Conservation (phyloP, 805 yeast species). For the Pichia ethanolica region DNA sequence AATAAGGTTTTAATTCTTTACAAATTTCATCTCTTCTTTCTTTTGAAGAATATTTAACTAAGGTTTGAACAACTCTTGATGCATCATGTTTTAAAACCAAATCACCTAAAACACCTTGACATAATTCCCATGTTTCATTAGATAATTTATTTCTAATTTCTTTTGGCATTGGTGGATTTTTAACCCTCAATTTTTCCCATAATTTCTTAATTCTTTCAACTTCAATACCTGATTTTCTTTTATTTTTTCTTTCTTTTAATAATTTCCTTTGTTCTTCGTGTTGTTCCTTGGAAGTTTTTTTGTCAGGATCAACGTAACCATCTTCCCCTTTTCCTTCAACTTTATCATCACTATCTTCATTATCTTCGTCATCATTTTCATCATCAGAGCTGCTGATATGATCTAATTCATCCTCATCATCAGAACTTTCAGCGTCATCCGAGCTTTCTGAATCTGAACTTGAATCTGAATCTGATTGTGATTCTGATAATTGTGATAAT, state of each 20-base stretch:
- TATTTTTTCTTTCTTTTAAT: constrained; percentile 74
- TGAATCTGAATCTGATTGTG: constrained; percentile 16
- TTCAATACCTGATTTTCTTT: constrained; percentile 80
- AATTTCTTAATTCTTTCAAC: constrained; percentile 76
- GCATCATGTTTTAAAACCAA: constrained; percentile 94
- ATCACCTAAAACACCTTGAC: constrained; percentile 72
- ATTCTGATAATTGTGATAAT: neutral
- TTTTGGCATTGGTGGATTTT: constrained; percentile 73
- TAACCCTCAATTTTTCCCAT: constrained; percentile 90
- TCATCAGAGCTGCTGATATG: constrained; percentile 18
- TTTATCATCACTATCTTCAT: constrained; percentile 23
- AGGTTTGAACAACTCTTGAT: constrained; percentile 89
- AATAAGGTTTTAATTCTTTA: constrained; percentile 62
- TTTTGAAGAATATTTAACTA: constrained; percentile 77
- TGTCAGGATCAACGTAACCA: constrained; percentile 25
- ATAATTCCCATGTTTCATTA: constrained; percentile 76
- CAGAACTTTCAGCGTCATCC: constrained; percentile 3
- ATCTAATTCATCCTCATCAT: constrained; percentile 28
- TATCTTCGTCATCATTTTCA: constrained; percentile 23
- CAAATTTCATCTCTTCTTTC: constrained; percentile 71
- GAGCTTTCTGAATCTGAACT: constrained; percentile 7
- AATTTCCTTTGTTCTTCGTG: constrained; percentile 79
- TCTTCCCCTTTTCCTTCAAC: constrained; percentile 25
- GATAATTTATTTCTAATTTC: constrained; percentile 69
- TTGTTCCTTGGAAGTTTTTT: constrained; percentile 52